Base-by-base conservation (phyloP, 768 basidiomycete species). In the Termitomyces sp. region DNA sequence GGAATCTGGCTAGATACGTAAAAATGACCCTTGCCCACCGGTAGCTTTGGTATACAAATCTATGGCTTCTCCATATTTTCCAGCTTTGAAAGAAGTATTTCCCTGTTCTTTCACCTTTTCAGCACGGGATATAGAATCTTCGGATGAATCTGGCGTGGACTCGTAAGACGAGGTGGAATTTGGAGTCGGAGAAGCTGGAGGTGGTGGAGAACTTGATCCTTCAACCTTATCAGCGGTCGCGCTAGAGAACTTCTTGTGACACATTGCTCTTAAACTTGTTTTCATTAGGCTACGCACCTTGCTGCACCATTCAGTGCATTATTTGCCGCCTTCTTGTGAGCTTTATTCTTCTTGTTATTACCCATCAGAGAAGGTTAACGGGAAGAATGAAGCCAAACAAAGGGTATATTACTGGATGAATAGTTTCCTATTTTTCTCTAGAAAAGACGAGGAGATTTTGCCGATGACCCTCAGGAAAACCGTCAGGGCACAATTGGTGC, bases 1-100 rank as follows among this genome's bases (percentile, higher is more conserved):
- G 21, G 27, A 16, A 50, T 21, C 11, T 48, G 41, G 27, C 35
- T 12, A 45, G 52, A 41, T 34, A 42, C 47, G 25, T 8, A 17
- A 35, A 16, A 30, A 9, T 25, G 52, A 54, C 57, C 45, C 40
- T 41, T 32, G 35, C 52, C 42, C 43, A 77, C 90, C 83, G 67
- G 91, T 88, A 16, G 91, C 91, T 65, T 84, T 79, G 57, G 84
- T 79, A 71, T 94, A 94, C 1, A 82, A 70, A 23, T 86, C 84
- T 57, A 89, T 76, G n/a, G 91, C 90, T 14, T 87, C 83, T 3
- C 65, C 70, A 67, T 85, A 92, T 60, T 73, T 74, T 54, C 75
- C 80, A 3, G 76, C 79, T 67, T 86, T 91, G 73, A 92, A 93
- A 1, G 85, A 78, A 2, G 74, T 72, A 69, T 94, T 94, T 14